phyloP scores from a whole-genome alignment of 2,329 filamentous ascomycete genomes.

The Arthroderma sp. region DNA sequence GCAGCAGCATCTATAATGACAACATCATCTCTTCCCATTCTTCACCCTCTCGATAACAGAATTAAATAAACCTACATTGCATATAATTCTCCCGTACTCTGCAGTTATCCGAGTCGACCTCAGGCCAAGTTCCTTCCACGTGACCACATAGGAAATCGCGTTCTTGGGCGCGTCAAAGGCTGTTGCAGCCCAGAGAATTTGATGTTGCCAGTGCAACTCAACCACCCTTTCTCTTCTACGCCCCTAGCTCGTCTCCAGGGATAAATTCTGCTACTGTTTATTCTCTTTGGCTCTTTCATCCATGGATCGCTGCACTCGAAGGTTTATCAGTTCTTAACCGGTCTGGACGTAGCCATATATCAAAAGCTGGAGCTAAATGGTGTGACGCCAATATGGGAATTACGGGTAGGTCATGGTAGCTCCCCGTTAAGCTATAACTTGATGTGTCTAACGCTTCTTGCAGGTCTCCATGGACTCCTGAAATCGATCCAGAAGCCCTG shows the following conservation, averaged over 20 bases:
- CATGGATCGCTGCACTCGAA: background rate
- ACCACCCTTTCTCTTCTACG: background rate
- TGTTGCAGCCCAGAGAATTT: background rate
- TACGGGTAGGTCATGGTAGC: constrained; percentile 25
- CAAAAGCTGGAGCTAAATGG: constrained; percentile 5
- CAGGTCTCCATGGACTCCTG: constrained; percentile 76
- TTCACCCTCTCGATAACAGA: background rate
- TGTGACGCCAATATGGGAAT: constrained; percentile 30
- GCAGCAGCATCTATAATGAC: background rate
- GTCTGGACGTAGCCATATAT: constrained; percentile 9
- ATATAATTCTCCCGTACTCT: too few species aligned
- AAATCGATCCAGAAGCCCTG: constrained; percentile 92
- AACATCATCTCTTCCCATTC: background rate
- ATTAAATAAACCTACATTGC: background rate
- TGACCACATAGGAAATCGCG: background rate
- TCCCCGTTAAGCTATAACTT: background rate
- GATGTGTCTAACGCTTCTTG: constrained; percentile 5
- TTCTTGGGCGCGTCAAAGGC: background rate
- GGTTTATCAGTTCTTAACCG: constrained; percentile 8
- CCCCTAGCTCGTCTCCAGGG: background rate
- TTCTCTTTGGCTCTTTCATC: background rate
- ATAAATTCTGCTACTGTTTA: background rate
- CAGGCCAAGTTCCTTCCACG: background rate
- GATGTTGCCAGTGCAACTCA: background rate
- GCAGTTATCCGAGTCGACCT: background rate